Percentiles rank a stretch among this genome's conserved stretches.
Conservation (phyloP, 371 early-diverging fungal genomes). For the Blyttiomyces sp. region DNA sequence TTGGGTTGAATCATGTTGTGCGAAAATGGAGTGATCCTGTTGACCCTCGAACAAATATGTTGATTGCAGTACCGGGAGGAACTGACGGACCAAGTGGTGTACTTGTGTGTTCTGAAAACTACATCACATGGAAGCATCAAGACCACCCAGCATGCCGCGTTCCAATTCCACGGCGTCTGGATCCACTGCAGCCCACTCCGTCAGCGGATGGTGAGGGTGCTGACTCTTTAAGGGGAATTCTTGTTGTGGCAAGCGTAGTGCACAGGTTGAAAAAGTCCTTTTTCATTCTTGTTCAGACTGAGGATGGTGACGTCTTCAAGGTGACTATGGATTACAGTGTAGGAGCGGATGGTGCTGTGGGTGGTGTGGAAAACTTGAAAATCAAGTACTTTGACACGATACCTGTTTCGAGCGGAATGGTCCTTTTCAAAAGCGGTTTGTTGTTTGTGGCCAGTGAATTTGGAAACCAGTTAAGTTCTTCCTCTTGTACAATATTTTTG, state of each 20-base stretch:
- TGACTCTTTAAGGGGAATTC: slow-evolving; percentile 46
- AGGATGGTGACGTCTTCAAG: slow-evolving; percentile 94
- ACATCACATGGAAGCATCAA: slow-evolving; percentile 82
- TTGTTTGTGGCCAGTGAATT: slow-evolving; percentile 87
- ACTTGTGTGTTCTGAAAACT: slow-evolving; percentile 88
- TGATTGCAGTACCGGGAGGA: slow-evolving; percentile 89
- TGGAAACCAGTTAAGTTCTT: slow-evolving; percentile 73
- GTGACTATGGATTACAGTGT: slow-evolving; percentile 75
- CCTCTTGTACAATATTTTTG: background rate
- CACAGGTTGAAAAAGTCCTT: slow-evolving; percentile 87
- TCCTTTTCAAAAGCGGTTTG: slow-evolving; percentile 89
- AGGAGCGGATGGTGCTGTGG: slow-evolving; percentile 51
- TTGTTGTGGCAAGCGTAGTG: slow-evolving; percentile 79
- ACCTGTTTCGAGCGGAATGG: slow-evolving; percentile 73
- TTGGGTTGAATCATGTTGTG: slow-evolving; percentile 97
- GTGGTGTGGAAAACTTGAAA: slow-evolving; percentile 37
- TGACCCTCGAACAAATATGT: slow-evolving; percentile 69
- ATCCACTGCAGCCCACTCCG: slow-evolving; percentile 52
- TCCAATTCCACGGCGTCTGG: slow-evolving; percentile 83
- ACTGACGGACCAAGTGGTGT: slow-evolving; percentile 96
- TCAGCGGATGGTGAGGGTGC: slow-evolving; percentile 12
- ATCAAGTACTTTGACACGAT: slow-evolving; percentile 95
- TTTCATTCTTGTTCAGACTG: slow-evolving; percentile 89
- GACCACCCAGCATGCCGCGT: slow-evolving; percentile 65
- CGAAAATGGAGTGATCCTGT: slow-evolving; percentile 88